These are phyloP conservation scores for Salix viminalis DNA, from an alignment of 345 rosid genomes.

Conservation along the genomic window DNA sequence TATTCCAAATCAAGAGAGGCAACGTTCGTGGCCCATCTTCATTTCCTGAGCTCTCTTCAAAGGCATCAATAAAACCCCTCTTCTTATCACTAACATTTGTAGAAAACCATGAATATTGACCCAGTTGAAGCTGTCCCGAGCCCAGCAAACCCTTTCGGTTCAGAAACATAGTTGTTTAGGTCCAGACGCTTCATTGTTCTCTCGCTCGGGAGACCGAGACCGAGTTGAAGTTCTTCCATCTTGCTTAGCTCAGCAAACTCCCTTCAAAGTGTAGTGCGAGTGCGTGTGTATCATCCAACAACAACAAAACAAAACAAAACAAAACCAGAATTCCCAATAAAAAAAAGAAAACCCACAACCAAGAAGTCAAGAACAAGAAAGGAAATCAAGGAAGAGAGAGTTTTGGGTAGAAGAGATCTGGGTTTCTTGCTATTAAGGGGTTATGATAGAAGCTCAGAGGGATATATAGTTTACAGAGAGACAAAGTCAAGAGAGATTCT, in stretches of 20 bases:
- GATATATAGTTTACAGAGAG: not conserved
- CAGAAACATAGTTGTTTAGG: constrained; percentile 15
- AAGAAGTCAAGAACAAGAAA: not conserved
- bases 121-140: constrained; percentile 1
- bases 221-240: constrained; percentile 50
- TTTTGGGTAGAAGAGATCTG: constrained; percentile 7
- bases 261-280: not conserved
- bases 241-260: too few species aligned
- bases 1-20: constrained; percentile 32
- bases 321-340: not conserved
- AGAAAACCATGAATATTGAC: not conserved
- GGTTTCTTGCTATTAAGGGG: constrained; percentile 9
- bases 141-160: constrained; percentile 1
- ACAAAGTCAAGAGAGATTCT: not conserved
- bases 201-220: constrained; percentile 35
- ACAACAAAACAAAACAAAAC: constrained; percentile 11
- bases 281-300: constrained; percentile 2
- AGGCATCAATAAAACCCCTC: constrained; percentile 19
- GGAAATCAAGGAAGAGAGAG: not conserved
- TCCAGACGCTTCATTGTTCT: constrained; percentile 16
- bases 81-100: not conserved
- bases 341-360: not conserved
- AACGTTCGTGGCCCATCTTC: constrained; percentile 23
- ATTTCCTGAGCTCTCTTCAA: not conserved
- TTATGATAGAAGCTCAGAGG: too few species aligned